Conservation (phyloP, 306 rosid species). For the Canavalia ensiformis region DNA sequence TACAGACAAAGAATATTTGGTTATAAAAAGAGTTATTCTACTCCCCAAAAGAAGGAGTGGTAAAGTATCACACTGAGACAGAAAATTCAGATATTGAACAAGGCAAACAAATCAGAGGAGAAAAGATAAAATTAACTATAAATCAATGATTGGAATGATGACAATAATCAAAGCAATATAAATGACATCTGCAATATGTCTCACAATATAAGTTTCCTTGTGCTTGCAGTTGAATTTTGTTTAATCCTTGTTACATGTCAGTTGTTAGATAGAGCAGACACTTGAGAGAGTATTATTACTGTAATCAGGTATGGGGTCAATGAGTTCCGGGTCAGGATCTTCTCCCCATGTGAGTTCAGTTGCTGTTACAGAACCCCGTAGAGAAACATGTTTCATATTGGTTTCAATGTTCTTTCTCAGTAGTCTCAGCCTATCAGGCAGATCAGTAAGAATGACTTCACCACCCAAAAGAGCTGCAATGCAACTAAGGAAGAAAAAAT, state of each 20-base stretch:
- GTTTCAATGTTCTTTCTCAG: conserved; percentile 76
- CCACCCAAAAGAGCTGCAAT: conserved; percentile 89
- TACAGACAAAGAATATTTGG: background rate
- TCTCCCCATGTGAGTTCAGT: conserved; percentile 81
- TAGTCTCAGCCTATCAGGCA: conserved; percentile 81
- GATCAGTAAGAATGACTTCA: conserved; percentile 77
- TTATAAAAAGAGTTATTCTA: background rate
- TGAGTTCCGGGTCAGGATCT: conserved; percentile 70
- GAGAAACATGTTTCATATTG: conserved; percentile 62
- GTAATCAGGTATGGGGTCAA: conserved; percentile 67
- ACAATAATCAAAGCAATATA: conserved; percentile 11
- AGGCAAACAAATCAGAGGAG: background rate
- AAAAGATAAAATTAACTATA: conserved; percentile 1
- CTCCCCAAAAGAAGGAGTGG: background rate
- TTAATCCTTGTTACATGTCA: background rate
- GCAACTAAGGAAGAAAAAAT: conserved; percentile 62
- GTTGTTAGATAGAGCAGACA: background rate
- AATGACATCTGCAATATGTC: conserved; percentile 5
- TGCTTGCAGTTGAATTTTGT: conserved; percentile 15
- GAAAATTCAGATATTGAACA: conserved; percentile 12
- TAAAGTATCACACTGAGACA: conserved; percentile 3
- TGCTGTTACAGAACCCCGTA: conserved; percentile 70
- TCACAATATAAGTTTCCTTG: background rate
- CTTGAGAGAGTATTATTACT: conserved; percentile 55
- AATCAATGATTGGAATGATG: background rate